phyloP scores from a whole-genome alignment of 345 rosid species.

The Eucalyptus curtisii region DNA sequence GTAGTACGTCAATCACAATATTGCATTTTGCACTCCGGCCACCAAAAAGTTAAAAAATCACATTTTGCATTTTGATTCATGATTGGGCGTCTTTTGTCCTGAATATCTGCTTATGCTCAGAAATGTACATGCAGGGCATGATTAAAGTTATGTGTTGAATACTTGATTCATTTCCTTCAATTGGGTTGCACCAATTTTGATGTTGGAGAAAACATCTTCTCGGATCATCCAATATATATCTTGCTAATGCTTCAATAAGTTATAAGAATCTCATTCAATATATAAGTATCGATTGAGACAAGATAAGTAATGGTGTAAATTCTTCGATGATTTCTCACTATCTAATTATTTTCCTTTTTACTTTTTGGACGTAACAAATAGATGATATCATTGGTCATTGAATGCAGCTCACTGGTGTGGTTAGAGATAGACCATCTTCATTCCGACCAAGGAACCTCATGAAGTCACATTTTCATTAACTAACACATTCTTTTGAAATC shows the following conservation, averaged over 20 bases:
- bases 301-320: background rate
- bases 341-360: background rate
- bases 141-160: background rate
- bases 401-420: rapidly evolving
- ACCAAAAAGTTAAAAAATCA: background rate
- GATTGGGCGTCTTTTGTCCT: background rate
- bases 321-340: background rate
- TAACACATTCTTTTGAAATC: background rate
- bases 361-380: too few relatives aligned
- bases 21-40: background rate
- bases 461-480: background rate
- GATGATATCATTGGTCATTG: rapidly evolving
- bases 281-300: background rate
- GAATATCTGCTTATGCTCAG: background rate
- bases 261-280: background rate
- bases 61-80: background rate
- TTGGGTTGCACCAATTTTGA: background rate
- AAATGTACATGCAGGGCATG: background rate
- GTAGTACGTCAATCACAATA: background rate
- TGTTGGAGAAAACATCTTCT: background rate
- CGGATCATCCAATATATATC: background rate
- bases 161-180: background rate
- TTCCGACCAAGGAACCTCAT: background rate
- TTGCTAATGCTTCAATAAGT: too few relatives aligned
- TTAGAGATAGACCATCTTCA: too few relatives aligned